Conservation (phyloP, 176 grass and related monocot species). For the Musa beccarii region DNA sequence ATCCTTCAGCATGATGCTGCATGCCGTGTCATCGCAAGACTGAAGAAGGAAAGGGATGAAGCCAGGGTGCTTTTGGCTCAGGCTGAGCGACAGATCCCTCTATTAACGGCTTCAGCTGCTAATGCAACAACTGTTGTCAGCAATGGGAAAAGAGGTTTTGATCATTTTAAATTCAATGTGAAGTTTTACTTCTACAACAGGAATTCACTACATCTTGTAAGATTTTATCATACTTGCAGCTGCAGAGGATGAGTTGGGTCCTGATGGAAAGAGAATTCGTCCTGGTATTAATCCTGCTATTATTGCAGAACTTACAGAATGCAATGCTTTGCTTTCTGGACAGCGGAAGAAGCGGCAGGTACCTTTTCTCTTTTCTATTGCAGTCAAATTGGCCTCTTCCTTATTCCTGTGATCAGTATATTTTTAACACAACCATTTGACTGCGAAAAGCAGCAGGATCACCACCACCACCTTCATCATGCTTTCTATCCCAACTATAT, state of each 20-base stretch:
- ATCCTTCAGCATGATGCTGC: constrained; percentile 88
- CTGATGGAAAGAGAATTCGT: constrained; percentile 83
- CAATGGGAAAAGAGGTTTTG: constrained; percentile 85
- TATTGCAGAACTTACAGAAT: constrained; percentile 87
- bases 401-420: no score
- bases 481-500: no score
- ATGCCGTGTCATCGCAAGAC: constrained; percentile 95
- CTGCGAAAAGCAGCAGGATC: no score
- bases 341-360: constrained; percentile 99
- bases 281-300: constrained; percentile 79
- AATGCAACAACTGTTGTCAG: constrained; percentile 31
- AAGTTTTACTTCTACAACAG: not conserved
- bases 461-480: no score
- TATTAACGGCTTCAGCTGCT: constrained; percentile 30
- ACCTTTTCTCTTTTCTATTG: not conserved
- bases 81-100: constrained; percentile 78
- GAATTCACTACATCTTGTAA: not conserved
- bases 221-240: constrained; percentile 25
- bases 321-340: constrained; percentile 81
- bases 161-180: not conserved
- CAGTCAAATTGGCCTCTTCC: not conserved
- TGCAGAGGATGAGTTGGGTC: constrained; percentile 73
- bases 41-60: constrained; percentile 99
- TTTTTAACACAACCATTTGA: no score
- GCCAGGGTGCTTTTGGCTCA: constrained; percentile 79